These are phyloP conservation scores for Cinnamomum micranthum DNA, from an alignment of 164 flowering plant genomes.

Conservation along the genomic window DNA sequence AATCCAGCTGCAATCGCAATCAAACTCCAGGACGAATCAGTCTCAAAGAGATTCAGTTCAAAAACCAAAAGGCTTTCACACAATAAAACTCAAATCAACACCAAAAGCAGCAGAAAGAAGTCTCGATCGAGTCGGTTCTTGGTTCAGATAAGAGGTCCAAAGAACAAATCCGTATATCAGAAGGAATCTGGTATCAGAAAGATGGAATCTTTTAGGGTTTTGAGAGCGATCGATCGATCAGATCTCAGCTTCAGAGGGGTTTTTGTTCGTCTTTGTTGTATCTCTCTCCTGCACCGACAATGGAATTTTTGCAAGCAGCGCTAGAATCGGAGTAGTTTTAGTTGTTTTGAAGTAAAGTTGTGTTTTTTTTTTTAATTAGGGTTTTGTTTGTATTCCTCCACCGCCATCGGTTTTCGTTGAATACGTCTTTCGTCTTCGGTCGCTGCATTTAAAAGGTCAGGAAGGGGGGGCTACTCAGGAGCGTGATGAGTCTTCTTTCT, in stretches of 20 bases:
- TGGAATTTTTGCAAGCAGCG: conserved; percentile 1
- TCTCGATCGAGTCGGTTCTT: not conserved
- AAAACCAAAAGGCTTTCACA: not conserved
- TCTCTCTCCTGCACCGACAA: conserved; percentile 13
- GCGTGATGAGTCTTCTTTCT: too few relatives aligned
- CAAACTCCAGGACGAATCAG: not conserved
- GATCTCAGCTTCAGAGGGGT: not conserved
- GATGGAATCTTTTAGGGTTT: too few relatives aligned
- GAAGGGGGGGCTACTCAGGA: too few relatives aligned
- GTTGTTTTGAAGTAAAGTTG: not conserved
- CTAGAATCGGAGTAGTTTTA: not conserved
- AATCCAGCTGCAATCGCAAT: not conserved
- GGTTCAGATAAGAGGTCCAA: not conserved
- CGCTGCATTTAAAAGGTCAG: conserved; percentile 3
- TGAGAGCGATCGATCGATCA: not conserved
- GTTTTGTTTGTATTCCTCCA: not conserved
- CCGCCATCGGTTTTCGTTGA: not conserved
- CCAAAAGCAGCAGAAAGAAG: not conserved
- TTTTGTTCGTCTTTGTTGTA: not conserved
- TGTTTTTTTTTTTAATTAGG: not conserved
- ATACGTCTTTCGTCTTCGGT: conserved; percentile 10
- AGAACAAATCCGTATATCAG: not conserved
- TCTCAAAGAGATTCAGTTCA: not conserved
- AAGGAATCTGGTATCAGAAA: not conserved
- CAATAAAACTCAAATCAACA: not conserved